Conservation (phyloP, 805 yeast genomes). For the Candida succiphila region DNA sequence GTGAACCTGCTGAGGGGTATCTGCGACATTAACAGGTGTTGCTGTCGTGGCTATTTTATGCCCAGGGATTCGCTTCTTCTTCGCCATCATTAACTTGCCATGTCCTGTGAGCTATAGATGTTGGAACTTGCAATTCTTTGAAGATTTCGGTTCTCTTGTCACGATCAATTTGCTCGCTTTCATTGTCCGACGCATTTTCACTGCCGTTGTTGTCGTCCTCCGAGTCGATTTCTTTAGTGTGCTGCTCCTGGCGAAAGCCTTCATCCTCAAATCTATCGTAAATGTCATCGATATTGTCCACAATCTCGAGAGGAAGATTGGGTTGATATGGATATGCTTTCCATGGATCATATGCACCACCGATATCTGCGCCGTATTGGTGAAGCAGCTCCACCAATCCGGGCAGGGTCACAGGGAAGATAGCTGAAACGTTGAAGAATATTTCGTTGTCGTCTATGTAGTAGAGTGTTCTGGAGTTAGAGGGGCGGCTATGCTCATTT, state of each 20-base stretch:
- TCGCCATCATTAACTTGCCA: slow-evolving; percentile 39
- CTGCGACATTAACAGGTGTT: too few species aligned
- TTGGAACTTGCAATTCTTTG: slow-evolving; percentile 37
- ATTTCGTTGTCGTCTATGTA: slow-evolving; percentile 19
- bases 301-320: slow-evolving; percentile 52
- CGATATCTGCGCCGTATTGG: slow-evolving; percentile 68
- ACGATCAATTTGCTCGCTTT: slow-evolving; percentile 7
- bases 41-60: slow-evolving; percentile 6
- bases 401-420: slow-evolving; percentile 58
- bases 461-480: slow-evolving; percentile 8
- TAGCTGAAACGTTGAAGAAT: slow-evolving; percentile 41
- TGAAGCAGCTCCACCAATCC: slow-evolving; percentile 62
- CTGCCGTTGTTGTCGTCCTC: slow-evolving; percentile 8
- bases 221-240: slow-evolving; percentile 1
- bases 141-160: slow-evolving; percentile 34
- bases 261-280: slow-evolving; percentile 30
- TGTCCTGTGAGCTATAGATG: slow-evolving; percentile 37
- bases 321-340: slow-evolving; percentile 61
- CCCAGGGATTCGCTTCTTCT: slow-evolving; percentile 65
- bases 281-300: slow-evolving; percentile 65
- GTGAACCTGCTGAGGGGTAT: too few species aligned
- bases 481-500: slow-evolving; percentile 6
- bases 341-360: slow-evolving; percentile 40
- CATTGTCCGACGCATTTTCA: slow-evolving; percentile 13
- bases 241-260: too few species aligned